Conservation (phyloP, 768 basidiomycete genomes). For the Cystobasidiopsis lactophilus region DNA sequence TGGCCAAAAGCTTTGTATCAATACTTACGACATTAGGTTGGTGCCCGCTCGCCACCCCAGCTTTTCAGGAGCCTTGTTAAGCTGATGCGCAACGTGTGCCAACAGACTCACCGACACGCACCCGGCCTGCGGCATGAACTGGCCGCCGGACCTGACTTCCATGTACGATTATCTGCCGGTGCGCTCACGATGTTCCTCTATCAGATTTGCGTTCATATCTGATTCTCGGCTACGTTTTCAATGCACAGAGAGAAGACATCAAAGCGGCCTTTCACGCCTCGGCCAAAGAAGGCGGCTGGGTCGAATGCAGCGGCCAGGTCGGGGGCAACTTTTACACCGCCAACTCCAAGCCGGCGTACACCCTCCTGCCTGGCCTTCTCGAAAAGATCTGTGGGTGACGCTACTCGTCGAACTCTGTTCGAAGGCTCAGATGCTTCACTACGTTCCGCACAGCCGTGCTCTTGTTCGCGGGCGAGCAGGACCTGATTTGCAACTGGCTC, state of each 20-base stretch:
- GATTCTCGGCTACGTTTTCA: too few species aligned
- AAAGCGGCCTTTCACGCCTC: slow-evolving; percentile 59
- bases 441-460: slow-evolving; percentile 60
- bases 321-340: slow-evolving; percentile 38
- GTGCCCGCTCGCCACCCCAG: neutral
- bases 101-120: slow-evolving; percentile 41
- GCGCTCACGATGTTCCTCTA: slow-evolving; percentile 23
- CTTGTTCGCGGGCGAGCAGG: slow-evolving; percentile 85
- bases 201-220: neutral
- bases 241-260: slow-evolving; percentile 50
- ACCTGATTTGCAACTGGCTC: slow-evolving; percentile 86
- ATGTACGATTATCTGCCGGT: slow-evolving; percentile 63
- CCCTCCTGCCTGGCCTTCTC: slow-evolving; percentile 53
- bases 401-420: neutral
- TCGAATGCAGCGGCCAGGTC: slow-evolving; percentile 56
- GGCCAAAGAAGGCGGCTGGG: slow-evolving; percentile 56
- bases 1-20: slow-evolving; percentile 55
- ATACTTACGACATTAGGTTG: slow-evolving; percentile 73
- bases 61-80: neutral
- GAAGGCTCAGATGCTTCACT: too few species aligned
- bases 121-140: slow-evolving; percentile 92
- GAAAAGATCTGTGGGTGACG: slow-evolving; percentile 26
- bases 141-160: slow-evolving; percentile 66
- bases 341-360: slow-evolving; percentile 44
- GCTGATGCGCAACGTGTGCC: neutral